These are phyloP conservation scores for Colletotrichum godetiae DNA, from an alignment of 2,329 filamentous ascomycete species.

Conservation along the genomic window DNA sequence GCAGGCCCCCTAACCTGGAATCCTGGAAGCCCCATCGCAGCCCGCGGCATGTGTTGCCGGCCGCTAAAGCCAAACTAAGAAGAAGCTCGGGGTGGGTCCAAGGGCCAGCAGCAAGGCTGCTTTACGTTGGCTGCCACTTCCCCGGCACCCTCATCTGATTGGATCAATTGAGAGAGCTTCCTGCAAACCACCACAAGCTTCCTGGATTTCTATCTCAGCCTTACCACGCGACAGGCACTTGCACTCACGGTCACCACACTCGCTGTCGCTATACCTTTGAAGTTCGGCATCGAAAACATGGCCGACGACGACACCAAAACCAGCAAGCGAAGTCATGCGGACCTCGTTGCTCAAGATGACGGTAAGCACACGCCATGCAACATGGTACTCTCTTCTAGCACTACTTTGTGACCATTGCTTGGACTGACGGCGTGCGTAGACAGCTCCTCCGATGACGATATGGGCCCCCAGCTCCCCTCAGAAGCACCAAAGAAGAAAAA, in stretches of 20 bases:
- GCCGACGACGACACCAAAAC: conserved; percentile 48
- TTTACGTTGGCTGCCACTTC: background rate
- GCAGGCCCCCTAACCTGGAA: background rate
- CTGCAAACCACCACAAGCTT: background rate
- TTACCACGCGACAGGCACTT: conserved; percentile 1
- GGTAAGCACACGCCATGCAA: conserved; percentile 43
- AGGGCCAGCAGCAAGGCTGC: conserved; percentile 22
- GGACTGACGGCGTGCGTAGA: conserved; percentile 49
- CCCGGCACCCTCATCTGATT: conserved; percentile 10
- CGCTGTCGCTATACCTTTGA: background rate
- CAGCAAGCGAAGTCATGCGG: conserved; percentile 68
- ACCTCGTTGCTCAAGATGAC: conserved; percentile 61
- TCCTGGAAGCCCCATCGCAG: conserved; percentile 1
- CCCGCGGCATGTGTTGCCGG: conserved; percentile 20
- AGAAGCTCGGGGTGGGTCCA: conserved; percentile 7
- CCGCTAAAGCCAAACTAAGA: conserved; percentile 10
- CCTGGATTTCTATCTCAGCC: conserved; percentile 17
- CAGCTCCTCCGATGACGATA: conserved; percentile 88
- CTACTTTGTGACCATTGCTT: background rate
- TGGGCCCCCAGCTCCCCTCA: conserved; percentile 90
- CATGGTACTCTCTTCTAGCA: background rate
- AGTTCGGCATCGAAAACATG: conserved; percentile 41
- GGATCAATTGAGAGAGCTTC: conserved; percentile 20
- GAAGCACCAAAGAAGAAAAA: conserved; percentile 88
- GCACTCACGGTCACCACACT: background rate